Evolutionary conservation across 176 grass and related monocot species (phyloP).

Genomic region (Carex scoparia): DNA sequence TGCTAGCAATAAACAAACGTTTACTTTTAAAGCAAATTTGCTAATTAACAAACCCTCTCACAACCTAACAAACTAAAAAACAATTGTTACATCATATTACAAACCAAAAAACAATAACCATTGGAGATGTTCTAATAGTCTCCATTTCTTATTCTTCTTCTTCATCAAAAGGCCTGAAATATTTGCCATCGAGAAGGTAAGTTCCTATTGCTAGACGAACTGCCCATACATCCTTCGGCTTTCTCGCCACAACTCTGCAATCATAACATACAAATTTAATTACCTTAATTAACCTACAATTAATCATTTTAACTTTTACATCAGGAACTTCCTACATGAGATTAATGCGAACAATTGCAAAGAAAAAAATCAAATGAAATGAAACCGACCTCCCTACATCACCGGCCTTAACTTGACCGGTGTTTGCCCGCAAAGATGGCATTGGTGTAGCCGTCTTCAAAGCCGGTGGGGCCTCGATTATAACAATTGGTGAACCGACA

Average conservation of each 20-base stretch:
- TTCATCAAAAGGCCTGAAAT: conserved; percentile 60
- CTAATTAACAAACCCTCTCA: no score
- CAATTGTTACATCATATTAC: no score
- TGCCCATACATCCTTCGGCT: conserved; percentile 84
- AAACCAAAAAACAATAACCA: no score
- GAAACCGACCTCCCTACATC: conserved; percentile 63
- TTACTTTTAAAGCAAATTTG: no score
- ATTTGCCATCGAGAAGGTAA: conserved; percentile 65
- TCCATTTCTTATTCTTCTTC: neutral
- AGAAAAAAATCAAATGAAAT: neutral
- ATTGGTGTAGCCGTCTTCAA: conserved; percentile 78
- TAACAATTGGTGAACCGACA: conserved; percentile 59
- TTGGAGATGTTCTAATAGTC: neutral
- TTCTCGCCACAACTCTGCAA: conserved; percentile 61
- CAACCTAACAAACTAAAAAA: no score
- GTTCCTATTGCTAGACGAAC: conserved; percentile 66
- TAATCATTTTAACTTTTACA: no score
- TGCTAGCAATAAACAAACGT: no score
- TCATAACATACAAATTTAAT: neutral
- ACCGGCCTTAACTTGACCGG: conserved; percentile 59
- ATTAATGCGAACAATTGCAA: neutral
- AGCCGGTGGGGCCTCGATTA: conserved; percentile 42
- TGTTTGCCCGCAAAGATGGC: conserved; percentile 63
- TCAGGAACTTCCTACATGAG: no score
- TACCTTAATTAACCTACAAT: neutral